A percentile compares a stretch with the other conserved stretches of the same genome.
These are phyloP conservation scores for Fusarium redolens DNA, from an alignment of 2,329 filamentous ascomycete genomes.

Conservation along the genomic window DNA sequence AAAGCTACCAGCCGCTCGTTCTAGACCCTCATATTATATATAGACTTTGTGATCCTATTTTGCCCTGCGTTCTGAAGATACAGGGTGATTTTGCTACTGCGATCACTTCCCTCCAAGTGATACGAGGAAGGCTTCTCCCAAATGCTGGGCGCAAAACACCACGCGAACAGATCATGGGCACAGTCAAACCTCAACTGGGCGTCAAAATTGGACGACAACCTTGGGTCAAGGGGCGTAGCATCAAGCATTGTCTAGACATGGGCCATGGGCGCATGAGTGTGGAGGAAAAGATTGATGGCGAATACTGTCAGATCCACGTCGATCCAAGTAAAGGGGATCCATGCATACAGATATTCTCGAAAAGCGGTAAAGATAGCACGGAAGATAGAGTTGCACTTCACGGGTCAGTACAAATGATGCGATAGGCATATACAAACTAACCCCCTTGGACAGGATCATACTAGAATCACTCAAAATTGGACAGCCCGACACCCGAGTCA, in stretches of 20 bases:
- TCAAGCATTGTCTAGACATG: conserved; percentile 80
- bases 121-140: conserved; percentile 37
- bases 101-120: conserved; percentile 61
- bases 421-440: conserved; percentile 15
- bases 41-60: conserved; percentile 71
- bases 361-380: conserved; percentile 91
- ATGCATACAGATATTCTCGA: conserved; percentile 86
- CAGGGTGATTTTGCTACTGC: conserved; percentile 75
- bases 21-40: conserved; percentile 69
- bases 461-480: conserved; percentile 73
- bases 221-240: conserved; percentile 75
- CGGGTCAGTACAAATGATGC: conserved; percentile 50
- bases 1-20: conserved; percentile 75
- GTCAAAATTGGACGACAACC: conserved; percentile 73
- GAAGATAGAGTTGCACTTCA: conserved; percentile 73
- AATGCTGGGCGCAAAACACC: conserved; percentile 21
- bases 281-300: conserved; percentile 87
- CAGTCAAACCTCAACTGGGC: conserved; percentile 65
- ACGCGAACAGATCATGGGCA: conserved; percentile 40
- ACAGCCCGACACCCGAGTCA: conserved; percentile 66
- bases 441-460: conserved; percentile 60
- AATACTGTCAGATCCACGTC: conserved; percentile 91
- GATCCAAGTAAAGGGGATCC: conserved; percentile 67
- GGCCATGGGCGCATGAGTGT: conserved; percentile 72
- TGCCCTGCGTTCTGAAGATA: conserved; percentile 77